phyloP scores from a whole-genome alignment of 2,329 filamentous ascomycete genomes.

The Leptographium lundbergii region DNA sequence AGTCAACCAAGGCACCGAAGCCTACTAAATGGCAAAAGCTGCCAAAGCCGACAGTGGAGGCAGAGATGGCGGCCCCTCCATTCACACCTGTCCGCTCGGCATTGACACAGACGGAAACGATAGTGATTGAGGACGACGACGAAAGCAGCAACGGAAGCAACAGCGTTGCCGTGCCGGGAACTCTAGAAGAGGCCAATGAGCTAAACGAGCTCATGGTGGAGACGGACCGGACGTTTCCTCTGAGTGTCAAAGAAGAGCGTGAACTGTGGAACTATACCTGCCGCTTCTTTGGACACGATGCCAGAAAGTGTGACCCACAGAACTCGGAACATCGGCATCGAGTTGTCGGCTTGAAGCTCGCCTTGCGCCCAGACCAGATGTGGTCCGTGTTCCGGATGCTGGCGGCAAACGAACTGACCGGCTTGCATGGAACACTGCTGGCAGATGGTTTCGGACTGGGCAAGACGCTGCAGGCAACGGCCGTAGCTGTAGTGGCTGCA shows the following conservation, averaged over 20 bases:
- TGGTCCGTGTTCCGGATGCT: conserved; percentile 1
- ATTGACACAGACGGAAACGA: neutral
- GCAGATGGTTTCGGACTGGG: neutral
- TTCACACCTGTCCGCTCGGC: neutral
- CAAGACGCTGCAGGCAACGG: conserved; percentile 1
- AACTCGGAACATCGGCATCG: neutral
- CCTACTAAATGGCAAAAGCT: neutral
- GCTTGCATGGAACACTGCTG: neutral
- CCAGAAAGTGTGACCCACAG: neutral
- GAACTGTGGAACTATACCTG: neutral
- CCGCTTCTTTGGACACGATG: neutral
- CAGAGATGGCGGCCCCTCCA: neutral
- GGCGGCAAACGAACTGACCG: neutral
- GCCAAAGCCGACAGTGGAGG: neutral
- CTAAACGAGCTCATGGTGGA: neutral
- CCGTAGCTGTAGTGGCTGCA: neutral
- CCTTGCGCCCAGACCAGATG: neutral
- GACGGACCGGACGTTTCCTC: neutral
- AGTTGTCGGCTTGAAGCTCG: neutral
- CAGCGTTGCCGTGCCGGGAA: neutral
- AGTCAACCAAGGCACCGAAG: neutral
- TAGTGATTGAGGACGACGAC: conserved; percentile 1
- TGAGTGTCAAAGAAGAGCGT: neutral
- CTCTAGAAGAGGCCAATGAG: neutral
- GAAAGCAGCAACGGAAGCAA: neutral